Conservation (phyloP, 2,329 filamentous ascomycete species). For the Aspergillus pseudonomiae region DNA sequence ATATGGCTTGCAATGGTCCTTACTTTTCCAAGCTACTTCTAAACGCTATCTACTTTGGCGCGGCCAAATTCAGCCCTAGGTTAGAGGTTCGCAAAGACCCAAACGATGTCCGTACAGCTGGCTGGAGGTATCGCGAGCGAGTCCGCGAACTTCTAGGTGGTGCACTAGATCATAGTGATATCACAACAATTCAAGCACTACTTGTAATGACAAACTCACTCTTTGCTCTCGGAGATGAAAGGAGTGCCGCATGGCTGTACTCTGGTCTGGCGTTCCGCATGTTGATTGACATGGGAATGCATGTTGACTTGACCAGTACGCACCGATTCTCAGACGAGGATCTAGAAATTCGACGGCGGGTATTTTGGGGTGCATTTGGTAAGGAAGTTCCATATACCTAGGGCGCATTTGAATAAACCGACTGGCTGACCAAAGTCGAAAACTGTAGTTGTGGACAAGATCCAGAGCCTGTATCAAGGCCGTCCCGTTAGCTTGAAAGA, state of each 20-base stretch:
- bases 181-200: conserved; percentile 59
- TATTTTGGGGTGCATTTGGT: conserved; percentile 19
- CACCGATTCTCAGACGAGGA: conserved; percentile 30
- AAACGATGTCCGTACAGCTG: conserved; percentile 52
- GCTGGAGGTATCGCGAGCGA: conserved; percentile 52
- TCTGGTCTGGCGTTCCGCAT: conserved; percentile 56
- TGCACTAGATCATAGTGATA: conserved; percentile 52
- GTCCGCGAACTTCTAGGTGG: conserved; percentile 51
- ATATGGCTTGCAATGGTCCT: conserved; percentile 37
- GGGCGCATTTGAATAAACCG: too few species aligned
- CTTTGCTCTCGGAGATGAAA: conserved; percentile 55
- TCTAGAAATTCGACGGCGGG: conserved; percentile 31
- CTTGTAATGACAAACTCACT: conserved; percentile 56
- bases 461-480: conserved; percentile 59
- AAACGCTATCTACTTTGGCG: conserved; percentile 47
- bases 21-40: conserved; percentile 57
- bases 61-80: conserved; percentile 52
- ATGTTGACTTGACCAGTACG: conserved; percentile 38
- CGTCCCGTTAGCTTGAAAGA: conserved; percentile 51
- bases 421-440: too few species aligned
- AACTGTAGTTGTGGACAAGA: conserved; percentile 47
- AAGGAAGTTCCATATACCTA: too few species aligned
- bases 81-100: conserved; percentile 50
- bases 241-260: conserved; percentile 58
- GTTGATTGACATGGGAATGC: conserved; percentile 56